phyloP scores from a whole-genome alignment of 1,284 basidiomycete species.

The Fomes fomentarius region DNA sequence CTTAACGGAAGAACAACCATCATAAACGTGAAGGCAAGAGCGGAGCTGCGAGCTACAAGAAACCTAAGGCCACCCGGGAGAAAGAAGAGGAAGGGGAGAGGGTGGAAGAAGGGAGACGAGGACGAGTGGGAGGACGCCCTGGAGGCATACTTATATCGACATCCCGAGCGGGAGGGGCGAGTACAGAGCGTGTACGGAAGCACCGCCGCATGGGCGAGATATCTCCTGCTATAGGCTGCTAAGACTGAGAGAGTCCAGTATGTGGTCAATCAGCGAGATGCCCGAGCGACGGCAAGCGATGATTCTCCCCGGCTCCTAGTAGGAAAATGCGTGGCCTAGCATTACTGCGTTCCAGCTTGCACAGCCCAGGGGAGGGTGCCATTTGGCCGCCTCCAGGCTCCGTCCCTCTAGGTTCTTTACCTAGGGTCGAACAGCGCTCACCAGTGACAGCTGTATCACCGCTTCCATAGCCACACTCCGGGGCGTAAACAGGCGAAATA shows the following conservation, averaged over 20 bases:
- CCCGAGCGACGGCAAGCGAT: not conserved
- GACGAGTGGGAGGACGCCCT: not conserved
- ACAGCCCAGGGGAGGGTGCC: no score
- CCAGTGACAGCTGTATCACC: not conserved
- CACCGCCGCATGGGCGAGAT: not conserved
- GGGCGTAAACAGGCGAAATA: no score
- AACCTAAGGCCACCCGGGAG: no score
- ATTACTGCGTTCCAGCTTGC: no score
- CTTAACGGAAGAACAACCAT: slow-evolving; percentile 7
- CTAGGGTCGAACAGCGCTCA: not conserved
- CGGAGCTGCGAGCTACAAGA: not conserved
- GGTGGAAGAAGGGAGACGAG: not conserved
- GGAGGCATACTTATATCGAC: no score
- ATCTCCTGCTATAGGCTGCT: not conserved
- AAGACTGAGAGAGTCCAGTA: not conserved
- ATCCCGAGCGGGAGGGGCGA: not conserved
- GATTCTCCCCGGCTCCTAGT: no score
- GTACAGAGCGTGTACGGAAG: not conserved
- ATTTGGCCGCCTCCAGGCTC: no score
- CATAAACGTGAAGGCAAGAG: not conserved
- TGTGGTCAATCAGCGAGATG: not conserved
- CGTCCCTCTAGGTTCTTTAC: no score
- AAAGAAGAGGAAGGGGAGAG: no score
- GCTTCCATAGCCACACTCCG: not conserved
- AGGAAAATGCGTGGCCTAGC: no score